These are phyloP conservation scores for Perkinsus olseni DNA, from an alignment of 169 alveolate species.

Conservation along the genomic window DNA sequence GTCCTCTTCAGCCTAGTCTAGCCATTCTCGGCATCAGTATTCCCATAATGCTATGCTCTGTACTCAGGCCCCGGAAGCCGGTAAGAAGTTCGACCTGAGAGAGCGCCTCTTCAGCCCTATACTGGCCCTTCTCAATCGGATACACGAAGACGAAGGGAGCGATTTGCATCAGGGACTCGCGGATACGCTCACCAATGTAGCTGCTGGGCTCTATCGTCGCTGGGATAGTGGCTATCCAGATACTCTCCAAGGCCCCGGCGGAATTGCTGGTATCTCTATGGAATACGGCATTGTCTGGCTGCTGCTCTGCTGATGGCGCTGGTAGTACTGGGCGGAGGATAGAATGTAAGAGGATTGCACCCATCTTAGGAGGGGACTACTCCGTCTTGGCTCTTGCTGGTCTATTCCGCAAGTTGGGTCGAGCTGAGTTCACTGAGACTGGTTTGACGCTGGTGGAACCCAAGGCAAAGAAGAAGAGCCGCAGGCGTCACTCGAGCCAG, in stretches of 20 bases:
- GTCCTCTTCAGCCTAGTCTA: no score
- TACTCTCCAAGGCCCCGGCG: not conserved
- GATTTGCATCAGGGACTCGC: not conserved
- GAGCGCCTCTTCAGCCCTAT: not conserved
- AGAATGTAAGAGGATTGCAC: not conserved
- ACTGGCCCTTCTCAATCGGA: not conserved
- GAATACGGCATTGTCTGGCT: not conserved
- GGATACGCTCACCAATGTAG: not conserved
- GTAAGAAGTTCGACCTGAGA: not conserved
- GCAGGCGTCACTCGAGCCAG: not conserved
- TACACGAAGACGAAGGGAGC: not conserved
- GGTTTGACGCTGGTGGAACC: not conserved
- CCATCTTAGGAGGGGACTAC: not conserved
- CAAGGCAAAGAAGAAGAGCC: not conserved
- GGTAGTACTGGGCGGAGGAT: not conserved
- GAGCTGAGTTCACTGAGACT: not conserved
- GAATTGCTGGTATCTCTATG: not conserved
- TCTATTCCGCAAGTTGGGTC: not conserved
- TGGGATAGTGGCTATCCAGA: not conserved
- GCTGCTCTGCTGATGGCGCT: not conserved
- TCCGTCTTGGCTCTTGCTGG: not conserved
- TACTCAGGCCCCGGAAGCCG: not conserved
- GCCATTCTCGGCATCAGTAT: no score
- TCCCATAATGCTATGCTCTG: not conserved
- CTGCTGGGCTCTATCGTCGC: not conserved